Percentiles rank a stretch among this genome's conserved stretches.
Evolutionary conservation across 352 stramenopile genomes (phyloP).

Genomic region (Phytophthora niederhauseri): DNA sequence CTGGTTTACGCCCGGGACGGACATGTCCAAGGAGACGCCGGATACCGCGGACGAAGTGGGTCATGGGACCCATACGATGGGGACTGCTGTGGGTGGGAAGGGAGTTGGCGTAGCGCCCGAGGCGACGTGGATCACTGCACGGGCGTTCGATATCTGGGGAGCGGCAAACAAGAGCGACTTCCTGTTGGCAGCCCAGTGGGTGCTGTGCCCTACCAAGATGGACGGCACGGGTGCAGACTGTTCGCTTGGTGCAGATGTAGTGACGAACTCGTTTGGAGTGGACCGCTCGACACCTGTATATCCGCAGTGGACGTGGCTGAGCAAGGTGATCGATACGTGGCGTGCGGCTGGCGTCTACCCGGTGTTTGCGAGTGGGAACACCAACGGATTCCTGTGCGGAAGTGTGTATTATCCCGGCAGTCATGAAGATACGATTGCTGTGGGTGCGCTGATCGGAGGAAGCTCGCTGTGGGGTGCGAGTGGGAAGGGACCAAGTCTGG

Average conservation of each 20-base stretch:
- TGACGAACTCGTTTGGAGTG: constrained; percentile 74
- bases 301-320: constrained; percentile 62
- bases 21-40: constrained; percentile 58
- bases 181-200: constrained; percentile 67
- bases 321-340: constrained; percentile 62
- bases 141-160: constrained; percentile 65
- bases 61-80: constrained; percentile 75
- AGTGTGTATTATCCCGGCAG: constrained; percentile 74
- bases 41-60: constrained; percentile 74
- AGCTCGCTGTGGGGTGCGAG: constrained; percentile 71
- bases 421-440: constrained; percentile 55
- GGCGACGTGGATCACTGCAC: constrained; percentile 72
- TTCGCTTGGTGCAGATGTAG: constrained; percentile 60
- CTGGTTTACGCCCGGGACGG: constrained; percentile 60
- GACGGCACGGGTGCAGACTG: constrained; percentile 56
- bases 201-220: constrained; percentile 63
- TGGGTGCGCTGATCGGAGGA: constrained; percentile 64
- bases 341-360: constrained; percentile 50
- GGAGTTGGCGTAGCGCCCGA: constrained; percentile 66
- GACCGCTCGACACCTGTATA: constrained; percentile 50
- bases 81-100: constrained; percentile 53
- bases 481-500: constrained; percentile 63
- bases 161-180: constrained; percentile 76
- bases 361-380: constrained; percentile 75
- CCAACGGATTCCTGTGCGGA: constrained; percentile 73